Conservation (phyloP, 306 rosid genomes). For the Cercis canadensis region DNA sequence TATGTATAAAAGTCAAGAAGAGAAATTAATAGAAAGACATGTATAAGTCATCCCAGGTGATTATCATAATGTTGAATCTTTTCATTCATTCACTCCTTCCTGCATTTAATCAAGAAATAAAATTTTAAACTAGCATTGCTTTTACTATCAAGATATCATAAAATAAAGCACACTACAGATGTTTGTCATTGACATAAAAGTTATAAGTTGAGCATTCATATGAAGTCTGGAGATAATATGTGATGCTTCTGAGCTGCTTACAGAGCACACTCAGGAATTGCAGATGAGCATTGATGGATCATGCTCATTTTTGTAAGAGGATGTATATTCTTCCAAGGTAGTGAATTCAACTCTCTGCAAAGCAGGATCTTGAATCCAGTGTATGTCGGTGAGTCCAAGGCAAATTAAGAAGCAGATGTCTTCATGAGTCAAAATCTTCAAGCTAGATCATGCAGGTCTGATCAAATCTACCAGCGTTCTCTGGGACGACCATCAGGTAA, state of each 20-base stretch:
- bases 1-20: neutral
- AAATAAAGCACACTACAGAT: conserved; percentile 27
- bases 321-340: conserved; percentile 31
- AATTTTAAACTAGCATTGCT: conserved; percentile 5
- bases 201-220: conserved; percentile 7
- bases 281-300: conserved; percentile 12
- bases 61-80: conserved; percentile 5
- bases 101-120: conserved; percentile 23
- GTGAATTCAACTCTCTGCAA: conserved; percentile 21
- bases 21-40: conserved; percentile 23
- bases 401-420: conserved; percentile 14
- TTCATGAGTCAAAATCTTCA: conserved; percentile 18
- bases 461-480: conserved; percentile 71
- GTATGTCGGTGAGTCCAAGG: conserved; percentile 32
- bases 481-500: conserved; percentile 70
- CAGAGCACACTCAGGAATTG: no score
- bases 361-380: conserved; percentile 8
- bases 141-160: conserved; percentile 25
- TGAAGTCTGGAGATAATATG: conserved; percentile 27
- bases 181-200: conserved; percentile 6
- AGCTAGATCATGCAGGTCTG: conserved; percentile 5
- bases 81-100: neutral
- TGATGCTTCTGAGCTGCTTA: no score
- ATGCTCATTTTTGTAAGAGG: neutral
- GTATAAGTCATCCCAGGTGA: neutral